These are phyloP conservation scores for Botrytis elliptica DNA, from an alignment of 2,329 filamentous ascomycete species.

Conservation along the genomic window DNA sequence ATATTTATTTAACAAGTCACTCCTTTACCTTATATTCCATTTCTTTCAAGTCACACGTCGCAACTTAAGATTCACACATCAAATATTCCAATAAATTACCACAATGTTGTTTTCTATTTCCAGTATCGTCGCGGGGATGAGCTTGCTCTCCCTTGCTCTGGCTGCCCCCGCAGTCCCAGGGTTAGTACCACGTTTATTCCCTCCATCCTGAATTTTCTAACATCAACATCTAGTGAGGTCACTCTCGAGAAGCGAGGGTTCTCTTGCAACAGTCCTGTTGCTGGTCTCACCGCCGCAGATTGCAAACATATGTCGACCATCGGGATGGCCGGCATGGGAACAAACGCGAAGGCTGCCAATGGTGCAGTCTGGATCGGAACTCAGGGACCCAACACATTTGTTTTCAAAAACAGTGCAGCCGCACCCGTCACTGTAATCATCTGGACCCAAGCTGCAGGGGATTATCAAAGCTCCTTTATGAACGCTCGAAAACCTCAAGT, in stretches of 20 bases:
- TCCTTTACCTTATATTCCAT: not conserved
- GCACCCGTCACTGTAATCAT: slow-evolving; percentile 8
- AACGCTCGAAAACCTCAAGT: slow-evolving; percentile 9
- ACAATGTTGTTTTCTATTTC: slow-evolving; percentile 19
- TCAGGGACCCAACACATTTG: slow-evolving; percentile 22
- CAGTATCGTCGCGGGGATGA: slow-evolving; percentile 12
- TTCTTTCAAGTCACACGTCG: not conserved
- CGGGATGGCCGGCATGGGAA: slow-evolving; percentile 20
- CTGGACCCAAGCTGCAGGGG: slow-evolving; percentile 13
- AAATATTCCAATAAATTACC: not conserved
- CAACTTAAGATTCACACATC: not conserved
- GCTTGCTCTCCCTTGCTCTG: slow-evolving; percentile 18
- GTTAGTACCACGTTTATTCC: not conserved
- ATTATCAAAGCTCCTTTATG: slow-evolving; percentile 19
- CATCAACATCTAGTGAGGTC: not conserved
- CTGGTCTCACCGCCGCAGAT: slow-evolving; percentile 17
- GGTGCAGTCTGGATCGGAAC: slow-evolving; percentile 21
- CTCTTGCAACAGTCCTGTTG: slow-evolving; percentile 15
- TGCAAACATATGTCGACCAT: slow-evolving; percentile 23
- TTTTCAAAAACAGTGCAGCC: slow-evolving; percentile 17
- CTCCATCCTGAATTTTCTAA: not conserved
- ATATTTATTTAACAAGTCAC: slow-evolving; percentile 11
- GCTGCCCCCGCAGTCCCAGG: slow-evolving; percentile 11
- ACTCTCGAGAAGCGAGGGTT: slow-evolving; percentile 21
- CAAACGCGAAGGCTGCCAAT: slow-evolving; percentile 17